Conservation (phyloP, 179 eudicot species). For the Silene vulgaris region DNA sequence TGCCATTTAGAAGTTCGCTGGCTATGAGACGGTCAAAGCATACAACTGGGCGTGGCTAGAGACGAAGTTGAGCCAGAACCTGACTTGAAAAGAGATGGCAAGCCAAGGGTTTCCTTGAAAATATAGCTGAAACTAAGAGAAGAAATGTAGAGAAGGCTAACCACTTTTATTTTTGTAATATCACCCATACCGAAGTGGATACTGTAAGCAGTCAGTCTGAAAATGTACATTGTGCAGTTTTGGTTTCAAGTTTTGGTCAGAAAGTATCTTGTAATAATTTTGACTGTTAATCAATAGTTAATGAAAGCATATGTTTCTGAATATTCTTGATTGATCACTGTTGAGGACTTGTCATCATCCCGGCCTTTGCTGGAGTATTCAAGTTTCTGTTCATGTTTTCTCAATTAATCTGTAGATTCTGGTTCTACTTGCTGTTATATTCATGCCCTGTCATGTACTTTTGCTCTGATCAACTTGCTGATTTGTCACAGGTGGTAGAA, state of each 20-base stretch:
- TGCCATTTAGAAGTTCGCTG: conserved; percentile 21
- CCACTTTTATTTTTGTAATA: conserved; percentile 20
- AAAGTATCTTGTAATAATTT: conserved; percentile 25
- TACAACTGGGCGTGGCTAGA: conserved; percentile 17
- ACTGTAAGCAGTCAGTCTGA: conserved; percentile 22
- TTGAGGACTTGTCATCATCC: neutral
- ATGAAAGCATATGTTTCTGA: conserved; percentile 5
- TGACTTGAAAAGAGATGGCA: conserved; percentile 24
- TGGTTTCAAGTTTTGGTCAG: conserved; percentile 38
- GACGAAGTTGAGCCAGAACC: conserved; percentile 22
- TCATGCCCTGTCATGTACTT: neutral
- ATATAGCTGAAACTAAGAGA: conserved; percentile 39
- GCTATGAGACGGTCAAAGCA: conserved; percentile 7
- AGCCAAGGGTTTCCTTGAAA: conserved; percentile 36
- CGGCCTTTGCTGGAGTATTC: neutral
- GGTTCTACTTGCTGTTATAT: neutral
- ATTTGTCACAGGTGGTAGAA: conserved; percentile 15
- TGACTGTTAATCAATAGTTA: conserved; percentile 16
- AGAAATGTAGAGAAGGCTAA: conserved; percentile 32
- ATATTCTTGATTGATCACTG: neutral
- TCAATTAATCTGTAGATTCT: neutral
- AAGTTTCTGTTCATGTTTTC: neutral
- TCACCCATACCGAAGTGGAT: conserved; percentile 20
- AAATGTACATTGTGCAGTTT: conserved; percentile 76
- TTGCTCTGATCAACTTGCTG: conserved; percentile 10